Percentiles rank a stretch among this genome's conserved stretches.
These are phyloP conservation scores for Backusella luteola DNA, from an alignment of 192 early-diverging fungal genomes.

Conservation along the genomic window DNA sequence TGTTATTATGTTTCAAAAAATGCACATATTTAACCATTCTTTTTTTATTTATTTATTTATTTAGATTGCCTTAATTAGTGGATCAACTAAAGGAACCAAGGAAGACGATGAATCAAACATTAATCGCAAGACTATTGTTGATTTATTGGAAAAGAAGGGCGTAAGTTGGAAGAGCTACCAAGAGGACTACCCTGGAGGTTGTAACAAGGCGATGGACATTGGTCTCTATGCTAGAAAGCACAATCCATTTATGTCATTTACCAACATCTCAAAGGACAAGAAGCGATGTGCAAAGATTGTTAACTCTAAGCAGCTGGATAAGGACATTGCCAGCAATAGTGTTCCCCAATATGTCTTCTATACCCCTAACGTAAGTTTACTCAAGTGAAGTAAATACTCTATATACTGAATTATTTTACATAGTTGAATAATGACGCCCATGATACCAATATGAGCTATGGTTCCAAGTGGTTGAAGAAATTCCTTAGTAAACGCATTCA, in stretches of 20 bases:
- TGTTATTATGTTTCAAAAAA: not conserved
- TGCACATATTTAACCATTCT: not conserved
- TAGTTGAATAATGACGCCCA: slow-evolving; percentile 58
- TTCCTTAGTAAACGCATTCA: slow-evolving; percentile 54
- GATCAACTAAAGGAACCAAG: slow-evolving; percentile 33
- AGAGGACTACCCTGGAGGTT: slow-evolving; percentile 48
- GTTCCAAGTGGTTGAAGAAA: slow-evolving; percentile 48
- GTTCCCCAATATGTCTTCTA: slow-evolving; percentile 61
- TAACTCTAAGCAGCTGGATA: slow-evolving; percentile 46
- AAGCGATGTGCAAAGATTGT: slow-evolving; percentile 66
- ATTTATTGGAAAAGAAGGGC: slow-evolving; percentile 54
- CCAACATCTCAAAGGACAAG: slow-evolving; percentile 49
- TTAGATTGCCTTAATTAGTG: slow-evolving; percentile 37
- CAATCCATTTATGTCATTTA: slow-evolving; percentile 69
- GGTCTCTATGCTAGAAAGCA: slow-evolving; percentile 55
- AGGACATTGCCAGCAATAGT: slow-evolving; percentile 47
- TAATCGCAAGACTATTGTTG: slow-evolving; percentile 39
- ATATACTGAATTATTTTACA: not conserved
- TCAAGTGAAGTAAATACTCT: not conserved
- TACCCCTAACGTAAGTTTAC: slow-evolving; percentile 27
- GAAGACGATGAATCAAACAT: slow-evolving; percentile 45
- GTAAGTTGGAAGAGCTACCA: slow-evolving; percentile 61
- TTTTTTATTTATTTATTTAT: not conserved
- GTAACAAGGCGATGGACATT: slow-evolving; percentile 11
- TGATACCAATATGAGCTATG: slow-evolving; percentile 43